Conservation (phyloP, 176 grass and related monocot genomes). For the Aegilops bicornis region DNA sequence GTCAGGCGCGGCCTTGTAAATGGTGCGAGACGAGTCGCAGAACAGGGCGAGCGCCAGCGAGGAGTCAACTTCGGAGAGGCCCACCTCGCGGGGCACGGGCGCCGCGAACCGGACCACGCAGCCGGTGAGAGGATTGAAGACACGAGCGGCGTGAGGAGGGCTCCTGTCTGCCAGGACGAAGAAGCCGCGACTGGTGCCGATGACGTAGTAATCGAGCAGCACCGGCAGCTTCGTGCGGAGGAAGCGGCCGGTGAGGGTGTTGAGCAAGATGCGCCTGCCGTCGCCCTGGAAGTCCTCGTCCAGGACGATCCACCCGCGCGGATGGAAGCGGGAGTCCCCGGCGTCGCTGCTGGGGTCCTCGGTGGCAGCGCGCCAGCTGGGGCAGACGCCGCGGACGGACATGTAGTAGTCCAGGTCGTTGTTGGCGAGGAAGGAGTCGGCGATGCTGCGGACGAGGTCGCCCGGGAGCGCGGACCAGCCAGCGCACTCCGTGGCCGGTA, state of each 20-base stretch:
- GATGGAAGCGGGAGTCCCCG: background rate
- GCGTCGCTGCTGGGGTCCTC: background rate
- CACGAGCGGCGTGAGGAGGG: background rate
- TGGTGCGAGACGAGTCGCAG: background rate
- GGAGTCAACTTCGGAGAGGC: background rate
- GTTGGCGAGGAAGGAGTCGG: background rate
- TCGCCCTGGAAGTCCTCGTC: background rate
- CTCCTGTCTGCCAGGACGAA: background rate
- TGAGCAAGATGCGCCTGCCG: background rate
- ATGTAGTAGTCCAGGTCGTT: background rate
- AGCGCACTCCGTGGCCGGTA: background rate
- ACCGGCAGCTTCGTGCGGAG: background rate
- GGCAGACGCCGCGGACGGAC: background rate
- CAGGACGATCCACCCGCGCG: background rate
- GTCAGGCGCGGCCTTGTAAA: background rate
- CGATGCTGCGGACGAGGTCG: background rate
- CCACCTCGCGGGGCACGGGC: background rate
- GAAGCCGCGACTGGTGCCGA: background rate
- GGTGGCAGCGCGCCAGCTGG: background rate
- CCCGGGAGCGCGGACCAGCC: background rate
- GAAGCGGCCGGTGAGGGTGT: background rate
- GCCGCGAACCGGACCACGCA: background rate
- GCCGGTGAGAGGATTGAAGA: slow-evolving; percentile 21
- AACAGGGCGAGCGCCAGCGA: background rate
- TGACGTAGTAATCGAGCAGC: background rate